Evolutionary conservation across 148 eudicot species (phyloP), one percentile per base, ranked within the genome.

Genomic region (Fagopyrum homotropicum): DNA sequence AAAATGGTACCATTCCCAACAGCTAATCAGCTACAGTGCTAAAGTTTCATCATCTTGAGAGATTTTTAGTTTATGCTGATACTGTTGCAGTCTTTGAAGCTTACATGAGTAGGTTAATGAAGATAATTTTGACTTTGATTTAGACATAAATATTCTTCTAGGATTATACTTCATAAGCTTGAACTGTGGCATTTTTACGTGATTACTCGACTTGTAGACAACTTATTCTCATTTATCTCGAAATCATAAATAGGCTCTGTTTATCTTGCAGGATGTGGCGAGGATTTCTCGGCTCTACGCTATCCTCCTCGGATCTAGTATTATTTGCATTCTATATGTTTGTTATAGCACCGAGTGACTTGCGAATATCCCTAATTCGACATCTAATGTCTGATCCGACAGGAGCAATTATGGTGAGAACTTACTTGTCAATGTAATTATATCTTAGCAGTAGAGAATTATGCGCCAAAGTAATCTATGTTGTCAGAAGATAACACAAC

Each of bases 301-400:
- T 94, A 11, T 94, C 98, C 43, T 91, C 97, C 3, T 83, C 78
- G 3, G 98, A 94, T 84, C 93, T 94, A 12, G 51, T 89, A 73
- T 66, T 91, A 77, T 94, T 94, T 82, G 96, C 98, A 22, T 85
- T 94, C 56, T 88, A 88, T 64, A 94, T 94, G 98, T 94, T 94
- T 82, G 80, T 89, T 70, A 86, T 91, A 79, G 97, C 98, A 72
- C 97, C 98, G 8, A 86, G 87, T 82, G 86, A 84, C 73, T 64
- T 94, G 90, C 90, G 98, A 81, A 88, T 81, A 88, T 8, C 82
- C 76, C 93, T 94, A 47, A 83, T 94, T 77, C 84, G 81, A 73
- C 98, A 94, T 84, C 88, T 94, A 55, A 64, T 94, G 69, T 94
- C 96, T 50, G 98, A 94, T 79, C 96, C 96, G 17, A 91, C 98